Base-by-base conservation (phyloP, 495 filamentous ascomycete genomes). In the Trichocladium antarcticum region DNA sequence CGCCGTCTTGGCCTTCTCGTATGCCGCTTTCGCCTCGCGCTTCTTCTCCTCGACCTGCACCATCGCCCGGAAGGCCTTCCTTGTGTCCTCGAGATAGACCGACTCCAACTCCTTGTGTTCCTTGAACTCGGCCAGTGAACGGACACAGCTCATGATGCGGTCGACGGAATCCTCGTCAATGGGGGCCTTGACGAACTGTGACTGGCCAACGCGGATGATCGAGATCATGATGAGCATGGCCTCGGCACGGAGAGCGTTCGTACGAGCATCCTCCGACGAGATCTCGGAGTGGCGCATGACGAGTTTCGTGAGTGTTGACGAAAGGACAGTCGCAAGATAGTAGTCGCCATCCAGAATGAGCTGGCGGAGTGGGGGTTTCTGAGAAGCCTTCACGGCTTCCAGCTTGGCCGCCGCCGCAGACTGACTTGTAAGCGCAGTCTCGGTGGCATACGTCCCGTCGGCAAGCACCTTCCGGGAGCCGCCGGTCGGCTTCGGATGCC, bases 151-250 rank as follows among this genome's bases (percentile, higher is more conserved):
- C 89, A 97, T 95, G 60, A 99, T 89, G 53, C 93, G 79, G 68
- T 99, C 93, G 9, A 97, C 80, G 0, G 90, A 95, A 60, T 99
- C 93, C 63, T 99, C 93, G 57, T 99, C 93, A 50, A 99, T 96
- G 3, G 88, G 86, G 6, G 86, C 84, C 69, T 96, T 96, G 60
- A 94, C 93, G 50, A 99, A 99, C 57, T 92, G 86, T 7, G 89
- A 95, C 68, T 99, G 93, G 11, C 93, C 93, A 50, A 94, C 93
- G 51, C 93, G 87, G 54, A 96, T 85, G 58, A 99, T 92, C 16
- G 89, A 95, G 55, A 97, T 95, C 89, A 98, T 95, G 63, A 97
- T 97, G 37, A 97, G 75, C 93, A 97, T 99, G 24, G 93, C 93
- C 68, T 99, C 93, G 3, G 92, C 92, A 20, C 87, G 83, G 4